Conservation (phyloP, 1,284 basidiomycete genomes). For the Albatrellus sp. region DNA sequence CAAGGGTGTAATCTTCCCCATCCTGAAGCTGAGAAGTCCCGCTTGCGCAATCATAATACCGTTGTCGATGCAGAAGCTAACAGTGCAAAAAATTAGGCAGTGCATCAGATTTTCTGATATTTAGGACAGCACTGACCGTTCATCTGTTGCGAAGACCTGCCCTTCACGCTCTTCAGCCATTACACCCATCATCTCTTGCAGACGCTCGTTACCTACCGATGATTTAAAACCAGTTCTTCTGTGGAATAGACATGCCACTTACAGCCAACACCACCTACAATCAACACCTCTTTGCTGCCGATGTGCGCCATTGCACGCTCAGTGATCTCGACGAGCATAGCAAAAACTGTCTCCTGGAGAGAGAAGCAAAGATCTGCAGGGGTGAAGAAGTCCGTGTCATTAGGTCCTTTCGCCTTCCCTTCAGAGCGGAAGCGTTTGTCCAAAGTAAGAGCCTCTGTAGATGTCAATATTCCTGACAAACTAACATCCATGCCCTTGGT, state of each 20-base stretch:
- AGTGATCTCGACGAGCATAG: slow-evolving; percentile 99
- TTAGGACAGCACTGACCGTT: slow-evolving; percentile 45
- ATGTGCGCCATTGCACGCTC: slow-evolving; percentile 99
- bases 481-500: slow-evolving; percentile 99
- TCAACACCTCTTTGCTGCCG: slow-evolving; percentile 89
- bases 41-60: slow-evolving; percentile 99
- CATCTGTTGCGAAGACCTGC: slow-evolving; percentile 91
- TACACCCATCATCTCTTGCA: slow-evolving; percentile 98
- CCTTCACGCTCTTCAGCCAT: slow-evolving; percentile 91
- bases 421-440: slow-evolving; percentile 62
- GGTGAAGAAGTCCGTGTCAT: slow-evolving; percentile 70
- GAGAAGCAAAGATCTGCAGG: slow-evolving; percentile 95
- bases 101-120: slow-evolving; percentile 3
- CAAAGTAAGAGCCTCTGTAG: slow-evolving; percentile 77
- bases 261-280: slow-evolving; percentile 99
- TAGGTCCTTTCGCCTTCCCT: slow-evolving; percentile 22
- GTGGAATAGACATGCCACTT: slow-evolving; percentile 21
- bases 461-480: slow-evolving; percentile 85
- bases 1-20: slow-evolving; percentile 79
- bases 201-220: slow-evolving; percentile 72
- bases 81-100: slow-evolving; percentile 3
- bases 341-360: slow-evolving; percentile 93
- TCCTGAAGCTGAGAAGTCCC: slow-evolving; percentile 82
- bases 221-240: not conserved
- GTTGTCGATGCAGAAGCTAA: slow-evolving; percentile 97